phyloP scores from a whole-genome alignment of 2,329 filamentous ascomycete species.

The Thelonectria olida region DNA sequence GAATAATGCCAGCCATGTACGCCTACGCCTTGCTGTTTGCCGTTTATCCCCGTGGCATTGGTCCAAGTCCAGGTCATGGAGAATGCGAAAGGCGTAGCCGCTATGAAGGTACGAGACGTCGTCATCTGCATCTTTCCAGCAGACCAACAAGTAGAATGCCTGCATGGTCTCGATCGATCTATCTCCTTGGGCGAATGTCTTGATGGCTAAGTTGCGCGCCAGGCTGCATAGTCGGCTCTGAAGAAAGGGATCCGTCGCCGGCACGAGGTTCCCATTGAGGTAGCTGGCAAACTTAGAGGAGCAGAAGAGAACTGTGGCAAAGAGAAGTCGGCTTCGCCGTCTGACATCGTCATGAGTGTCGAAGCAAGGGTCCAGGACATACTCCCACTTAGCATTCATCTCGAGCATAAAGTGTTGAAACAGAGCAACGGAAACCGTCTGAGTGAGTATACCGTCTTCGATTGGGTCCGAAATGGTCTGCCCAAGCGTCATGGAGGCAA shows the following conservation, averaged over 20 bases:
- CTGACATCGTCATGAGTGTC: constrained; percentile 20
- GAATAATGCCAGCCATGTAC: constrained; percentile 24
- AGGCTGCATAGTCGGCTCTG: constrained; percentile 27
- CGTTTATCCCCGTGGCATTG: constrained; percentile 11
- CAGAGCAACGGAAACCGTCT: constrained; percentile 5
- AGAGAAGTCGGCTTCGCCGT: constrained; percentile 17
- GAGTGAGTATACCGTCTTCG: constrained; percentile 15
- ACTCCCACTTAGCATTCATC: constrained; percentile 27
- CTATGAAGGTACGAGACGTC: constrained; percentile 30
- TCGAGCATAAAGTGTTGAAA: constrained; percentile 21
- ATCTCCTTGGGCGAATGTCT: constrained; percentile 20
- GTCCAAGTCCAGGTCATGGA: constrained; percentile 26
- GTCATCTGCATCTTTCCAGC: constrained; percentile 30
- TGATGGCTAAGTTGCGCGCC: constrained; percentile 22
- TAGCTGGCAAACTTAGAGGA: constrained; percentile 21
- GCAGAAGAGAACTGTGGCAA: constrained; percentile 18
- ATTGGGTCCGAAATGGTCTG: constrained; percentile 24
- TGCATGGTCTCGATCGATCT: constrained; percentile 29
- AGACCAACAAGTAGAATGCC: constrained; percentile 27
- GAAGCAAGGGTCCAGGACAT: constrained; percentile 15
- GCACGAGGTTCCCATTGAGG: constrained; percentile 1
- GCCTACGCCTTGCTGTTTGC: constrained; percentile 1
- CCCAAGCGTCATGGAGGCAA: constrained; percentile 24
- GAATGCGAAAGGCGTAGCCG: constrained; percentile 26
- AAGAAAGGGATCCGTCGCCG: constrained; percentile 10